phyloP scores from a whole-genome alignment of 768 basidiomycete species.

The Clathrus columnatus region DNA sequence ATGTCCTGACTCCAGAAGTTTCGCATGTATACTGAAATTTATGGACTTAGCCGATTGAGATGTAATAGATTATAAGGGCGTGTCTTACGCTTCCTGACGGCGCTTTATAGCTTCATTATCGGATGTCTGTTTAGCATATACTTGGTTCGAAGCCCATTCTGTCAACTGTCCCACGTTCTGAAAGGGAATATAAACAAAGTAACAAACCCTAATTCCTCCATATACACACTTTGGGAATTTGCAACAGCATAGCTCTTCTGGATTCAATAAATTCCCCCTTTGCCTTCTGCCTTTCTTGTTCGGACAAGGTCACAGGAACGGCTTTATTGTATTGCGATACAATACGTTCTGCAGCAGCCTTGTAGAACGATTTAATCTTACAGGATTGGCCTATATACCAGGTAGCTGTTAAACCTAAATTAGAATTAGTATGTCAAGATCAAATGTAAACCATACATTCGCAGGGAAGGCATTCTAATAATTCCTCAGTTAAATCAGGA shows the following conservation, averaged over 20 bases:
- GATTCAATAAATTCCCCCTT: not conserved
- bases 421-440: not conserved
- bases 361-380: not conserved
- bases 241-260: not conserved
- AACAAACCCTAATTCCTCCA: not conserved
- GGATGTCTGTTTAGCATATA: not conserved
- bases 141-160: not conserved
- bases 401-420: not conserved
- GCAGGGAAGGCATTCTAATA: slow-evolving; percentile 4
- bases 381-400: not conserved
- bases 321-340: not conserved
- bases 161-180: slow-evolving; percentile 1
- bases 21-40: not conserved
- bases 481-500: slow-evolving; percentile 4
- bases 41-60: not conserved
- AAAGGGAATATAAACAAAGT: not conserved
- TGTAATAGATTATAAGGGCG: not conserved
- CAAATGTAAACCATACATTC: not conserved
- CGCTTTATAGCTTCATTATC: not conserved
- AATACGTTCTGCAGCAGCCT: not conserved
- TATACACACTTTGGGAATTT: not conserved
- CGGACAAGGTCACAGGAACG: not conserved
- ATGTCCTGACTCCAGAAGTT: not conserved
- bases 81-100: not conserved
- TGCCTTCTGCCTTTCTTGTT: not conserved